Evolutionary conservation across 257 asterid genomes (phyloP).

Genomic region (Thymus mandschuricus): DNA sequence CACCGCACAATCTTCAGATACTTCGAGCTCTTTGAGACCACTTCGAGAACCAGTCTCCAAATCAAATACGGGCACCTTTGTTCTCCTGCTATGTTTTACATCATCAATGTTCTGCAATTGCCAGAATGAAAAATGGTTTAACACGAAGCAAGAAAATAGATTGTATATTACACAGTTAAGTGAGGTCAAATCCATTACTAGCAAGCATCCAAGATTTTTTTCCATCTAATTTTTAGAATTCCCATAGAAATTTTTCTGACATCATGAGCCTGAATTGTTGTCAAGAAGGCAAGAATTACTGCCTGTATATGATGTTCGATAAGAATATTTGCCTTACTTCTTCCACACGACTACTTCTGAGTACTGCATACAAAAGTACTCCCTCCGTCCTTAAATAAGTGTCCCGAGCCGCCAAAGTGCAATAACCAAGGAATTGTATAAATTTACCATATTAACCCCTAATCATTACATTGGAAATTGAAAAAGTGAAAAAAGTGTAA

Average conservation of each 20-base stretch:
- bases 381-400: no score
- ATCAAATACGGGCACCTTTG: constrained; percentile 89
- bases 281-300: constrained; percentile 18
- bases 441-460: no score
- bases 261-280: neutral
- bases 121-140: constrained; percentile 27
- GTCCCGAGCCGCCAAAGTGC: no score
- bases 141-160: constrained; percentile 7
- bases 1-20: constrained; percentile 99
- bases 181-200: constrained; percentile 9
- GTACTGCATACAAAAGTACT: neutral
- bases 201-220: constrained; percentile 15
- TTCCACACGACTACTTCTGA: neutral
- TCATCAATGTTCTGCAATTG: constrained; percentile 80
- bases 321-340: neutral
- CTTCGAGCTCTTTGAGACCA: constrained; percentile 91
- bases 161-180: neutral
- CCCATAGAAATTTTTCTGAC: neutral
- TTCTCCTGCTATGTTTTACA: constrained; percentile 69
- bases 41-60: constrained; percentile 87
- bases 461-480: no score
- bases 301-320: neutral
- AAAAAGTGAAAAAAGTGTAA: no score
- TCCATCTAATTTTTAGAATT: constrained; percentile 5
- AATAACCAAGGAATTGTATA: no score